Base-by-base conservation (phyloP, 371 early-diverging fungal species). In the Mortierella sp. region DNA sequence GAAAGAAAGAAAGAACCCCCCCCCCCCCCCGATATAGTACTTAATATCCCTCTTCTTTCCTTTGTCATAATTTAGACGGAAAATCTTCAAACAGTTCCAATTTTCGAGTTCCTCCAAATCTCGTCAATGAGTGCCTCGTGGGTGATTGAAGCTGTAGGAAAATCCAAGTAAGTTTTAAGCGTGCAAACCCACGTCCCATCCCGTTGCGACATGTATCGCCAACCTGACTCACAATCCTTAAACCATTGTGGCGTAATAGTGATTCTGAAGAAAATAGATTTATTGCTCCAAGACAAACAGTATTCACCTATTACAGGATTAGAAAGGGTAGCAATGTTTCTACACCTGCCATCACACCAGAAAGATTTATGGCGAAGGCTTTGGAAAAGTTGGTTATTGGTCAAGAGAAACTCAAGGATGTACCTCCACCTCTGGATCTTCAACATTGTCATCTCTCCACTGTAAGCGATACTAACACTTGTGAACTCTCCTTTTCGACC, bases 91-190 rank as follows among this genome's bases (percentile, higher is more conserved):
- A 84, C 87, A 19, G 74, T 84, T 0, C 85, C 88, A 50, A 85
- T 88, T 32, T 87, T 95, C 63, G 86, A 89, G 24, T 71, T 95
- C 65, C 78, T 84, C n/a, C 96, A 96, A 60, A 74, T 96, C 6
- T 87, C 94, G 5, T 89, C 93, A 33, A 77, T 90, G 21, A 94
- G 95, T 77, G 92, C 94, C 19, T 66, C 84, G 4, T 96, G 97
- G 97, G 63, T 77, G 10, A 88, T 96, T 38, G 81, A 85, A 2
- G 87, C 90, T 4, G 84, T 95, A 1, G 86, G 85, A 43, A 86
- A 73, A 38, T 63, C 67, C 10, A 66, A 60, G 76, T 74, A 72
- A 41, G 72, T 58, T 50, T 48, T 52, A 41, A 21, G 36, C 36
- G 0, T 36, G 36, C 6, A 36, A 36, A 36, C 36, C 6, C 6